Percentiles rank a stretch among this genome's conserved stretches.
Evolutionary conservation across 1,139 yeast genomes (phyloP).

Genomic region (Lodderomyces metapsilosis): DNA sequence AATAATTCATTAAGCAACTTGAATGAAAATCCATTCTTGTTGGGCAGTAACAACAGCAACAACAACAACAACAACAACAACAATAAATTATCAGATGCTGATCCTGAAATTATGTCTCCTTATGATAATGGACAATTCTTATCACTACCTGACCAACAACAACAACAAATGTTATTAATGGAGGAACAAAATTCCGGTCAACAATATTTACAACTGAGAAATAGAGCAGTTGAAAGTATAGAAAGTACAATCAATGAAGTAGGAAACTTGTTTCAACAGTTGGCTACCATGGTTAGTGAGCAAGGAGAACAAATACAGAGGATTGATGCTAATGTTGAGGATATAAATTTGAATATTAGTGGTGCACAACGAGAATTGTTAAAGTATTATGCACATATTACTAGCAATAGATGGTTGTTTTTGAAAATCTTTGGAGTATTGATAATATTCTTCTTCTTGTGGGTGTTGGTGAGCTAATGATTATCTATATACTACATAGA

Average conservation of each 20-base stretch:
- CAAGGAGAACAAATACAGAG: constrained; percentile 96
- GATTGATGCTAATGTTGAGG: constrained; percentile 93
- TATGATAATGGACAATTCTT: constrained; percentile 41
- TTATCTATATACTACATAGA: no score
- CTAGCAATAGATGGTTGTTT: constrained; percentile 90
- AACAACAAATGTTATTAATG: constrained; percentile 69
- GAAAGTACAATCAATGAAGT: constrained; percentile 96
- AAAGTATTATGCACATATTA: constrained; percentile 84
- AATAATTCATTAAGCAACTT: constrained; percentile 14
- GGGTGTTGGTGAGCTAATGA: constrained; percentile 74
- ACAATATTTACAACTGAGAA: constrained; percentile 78
- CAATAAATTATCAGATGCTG: constrained; percentile 18
- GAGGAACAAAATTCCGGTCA: constrained; percentile 72
- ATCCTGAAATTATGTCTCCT: constrained; percentile 32
- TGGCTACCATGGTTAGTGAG: constrained; percentile 96
- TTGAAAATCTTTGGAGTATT: constrained; percentile 86
- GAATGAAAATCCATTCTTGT: constrained; percentile 46
- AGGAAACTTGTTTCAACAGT: constrained; percentile 89
- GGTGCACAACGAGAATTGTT: constrained; percentile 95
- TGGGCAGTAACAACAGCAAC: constrained; percentile 10
- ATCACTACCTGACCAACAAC: constrained; percentile 72
- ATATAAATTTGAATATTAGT: constrained; percentile 78
- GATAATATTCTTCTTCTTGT: constrained; percentile 69
- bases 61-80: constrained; percentile 12
- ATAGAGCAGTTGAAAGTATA: constrained; percentile 89